Evolutionary conservation across 2,329 filamentous ascomycete species (phyloP), one percentile per base, ranked within the genome.

Genomic region (Domatiomyces globalis): DNA sequence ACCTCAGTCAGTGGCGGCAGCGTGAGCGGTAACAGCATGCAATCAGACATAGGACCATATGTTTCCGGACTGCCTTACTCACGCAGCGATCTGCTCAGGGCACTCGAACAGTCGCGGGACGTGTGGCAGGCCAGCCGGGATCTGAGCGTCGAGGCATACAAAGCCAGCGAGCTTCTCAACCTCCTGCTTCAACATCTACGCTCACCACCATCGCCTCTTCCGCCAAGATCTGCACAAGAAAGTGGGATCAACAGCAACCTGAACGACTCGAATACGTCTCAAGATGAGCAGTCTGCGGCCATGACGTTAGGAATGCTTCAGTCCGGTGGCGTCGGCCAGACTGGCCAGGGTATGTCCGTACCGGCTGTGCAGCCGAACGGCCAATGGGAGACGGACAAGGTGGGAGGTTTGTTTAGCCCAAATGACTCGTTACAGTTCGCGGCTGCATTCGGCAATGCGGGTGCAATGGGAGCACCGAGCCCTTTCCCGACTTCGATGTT

Each of bases 131-230:
- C 79, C 8, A 73, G 88, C 9, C 78, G 81, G 2, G 83, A 92
- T 50, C 75, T 81, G 20, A 92, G 85, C 1, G 84, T 95, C 70
- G 90, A 96, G 59, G 87, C 89, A 0, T 89, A 83, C 70, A 96
- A 96, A 69, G 90, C 87, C 1, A 80, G 80, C 43, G 80, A 80
- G 43, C 77, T 90, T 20, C 72, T 96, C n/a, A 81, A 81, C 19
- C 81, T 95, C 49, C 88, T 96, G 78, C 70, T 96, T 45, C 76
- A 81, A 29, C 92, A 92, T 66, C 74, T 95, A 50, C 82, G 54
- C 29, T 42, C 50, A 19, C 54, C 57, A 9, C 50, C 10, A 25
- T 36, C 49, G 20, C 54, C 57, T 2, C 51, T 10, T 33, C 54
- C 53, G 15, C 51, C 55, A 10, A 53, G 66, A 49, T 57, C 61